A percentile compares a stretch with the other conserved stretches of the same genome.
These are phyloP conservation scores for Chlamydomonas urium DNA, from an alignment of 139 green algal genomes.

Conservation along the genomic window DNA sequence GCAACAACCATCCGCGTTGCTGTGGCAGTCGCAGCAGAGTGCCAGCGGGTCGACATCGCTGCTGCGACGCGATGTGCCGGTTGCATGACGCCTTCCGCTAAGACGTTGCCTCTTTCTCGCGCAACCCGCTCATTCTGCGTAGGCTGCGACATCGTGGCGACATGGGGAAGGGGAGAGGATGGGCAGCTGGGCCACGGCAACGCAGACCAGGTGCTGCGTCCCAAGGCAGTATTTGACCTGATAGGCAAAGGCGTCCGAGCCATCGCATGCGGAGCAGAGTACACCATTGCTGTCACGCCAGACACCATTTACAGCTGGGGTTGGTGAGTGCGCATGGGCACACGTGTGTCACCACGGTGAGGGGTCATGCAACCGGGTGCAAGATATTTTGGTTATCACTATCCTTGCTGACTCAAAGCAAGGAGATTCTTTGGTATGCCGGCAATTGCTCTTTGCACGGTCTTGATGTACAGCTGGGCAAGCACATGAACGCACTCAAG, in stretches of 20 bases:
- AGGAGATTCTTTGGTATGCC: neutral
- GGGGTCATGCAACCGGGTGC: no score
- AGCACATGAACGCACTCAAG: neutral
- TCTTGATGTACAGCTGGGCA: neutral
- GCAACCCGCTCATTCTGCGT: no score
- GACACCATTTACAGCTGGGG: slow-evolving; percentile 76
- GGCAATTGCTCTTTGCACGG: neutral
- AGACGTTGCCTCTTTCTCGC: no score
- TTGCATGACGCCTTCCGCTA: no score
- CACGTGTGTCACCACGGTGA: no score
- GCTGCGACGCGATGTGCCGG: no score
- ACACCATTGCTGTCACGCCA: slow-evolving; percentile 64
- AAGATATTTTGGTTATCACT: no score
- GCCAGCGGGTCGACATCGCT: no score
- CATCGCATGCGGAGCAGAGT: slow-evolving; percentile 80
- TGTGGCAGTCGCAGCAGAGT: no score
- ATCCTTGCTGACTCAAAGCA: no score
- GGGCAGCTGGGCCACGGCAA: slow-evolving; percentile 69
- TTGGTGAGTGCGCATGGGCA: slow-evolving; percentile 70
- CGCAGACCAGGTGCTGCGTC: slow-evolving; percentile 47
- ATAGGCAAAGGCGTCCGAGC: slow-evolving; percentile 29
- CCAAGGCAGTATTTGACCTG: slow-evolving; percentile 50
- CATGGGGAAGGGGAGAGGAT: slow-evolving; percentile 83
- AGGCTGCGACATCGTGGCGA: slow-evolving; percentile 16
- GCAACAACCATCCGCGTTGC: no score